Percentiles rank a stretch among this genome's conserved stretches.
phyloP scores from a whole-genome alignment of 2,329 filamentous ascomycete species.

The Xylariomycetidae sp. region DNA sequence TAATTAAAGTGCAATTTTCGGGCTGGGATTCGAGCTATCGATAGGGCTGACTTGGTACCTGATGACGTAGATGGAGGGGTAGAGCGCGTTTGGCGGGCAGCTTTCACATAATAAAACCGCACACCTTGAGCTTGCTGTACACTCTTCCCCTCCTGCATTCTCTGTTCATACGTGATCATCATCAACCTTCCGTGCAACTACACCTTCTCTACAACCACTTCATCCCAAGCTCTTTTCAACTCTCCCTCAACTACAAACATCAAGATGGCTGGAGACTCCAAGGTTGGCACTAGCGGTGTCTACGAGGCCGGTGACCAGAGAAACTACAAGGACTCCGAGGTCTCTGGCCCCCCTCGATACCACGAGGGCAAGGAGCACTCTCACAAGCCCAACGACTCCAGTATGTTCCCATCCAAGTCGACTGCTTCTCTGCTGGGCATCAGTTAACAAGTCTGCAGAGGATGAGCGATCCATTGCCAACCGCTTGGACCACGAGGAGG shows the following conservation, averaged over 20 bases:
- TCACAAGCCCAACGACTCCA: constrained; percentile 65
- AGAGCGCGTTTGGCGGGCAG: background rate
- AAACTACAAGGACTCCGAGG: constrained; percentile 50
- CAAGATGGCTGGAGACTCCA: constrained; percentile 43
- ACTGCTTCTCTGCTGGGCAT: background rate
- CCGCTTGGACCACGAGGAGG: constrained; percentile 59
- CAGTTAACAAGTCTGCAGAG: constrained; percentile 38
- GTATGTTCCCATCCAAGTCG: constrained; percentile 40
- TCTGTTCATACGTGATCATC: background rate
- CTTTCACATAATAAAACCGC: constrained; percentile 8
- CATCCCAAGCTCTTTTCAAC: no score
- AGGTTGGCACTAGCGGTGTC: constrained; percentile 57
- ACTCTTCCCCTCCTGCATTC: background rate
- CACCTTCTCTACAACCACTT: no score
- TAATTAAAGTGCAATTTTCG: no score
- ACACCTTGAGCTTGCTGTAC: constrained; percentile 1
- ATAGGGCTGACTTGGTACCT: constrained; percentile 6
- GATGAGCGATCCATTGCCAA: constrained; percentile 68
- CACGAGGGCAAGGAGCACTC: constrained; percentile 67
- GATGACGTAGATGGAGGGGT: constrained; percentile 20
- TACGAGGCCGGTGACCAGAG: constrained; percentile 77
- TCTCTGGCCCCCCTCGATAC: constrained; percentile 51
- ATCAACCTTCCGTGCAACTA: no score
- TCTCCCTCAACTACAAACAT: background rate
- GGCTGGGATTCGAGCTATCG: constrained; percentile 3